A percentile compares a stretch with the other conserved stretches of the same genome.
Conservation (phyloP, 805 yeast genomes). For the Grigorovia humatica region DNA sequence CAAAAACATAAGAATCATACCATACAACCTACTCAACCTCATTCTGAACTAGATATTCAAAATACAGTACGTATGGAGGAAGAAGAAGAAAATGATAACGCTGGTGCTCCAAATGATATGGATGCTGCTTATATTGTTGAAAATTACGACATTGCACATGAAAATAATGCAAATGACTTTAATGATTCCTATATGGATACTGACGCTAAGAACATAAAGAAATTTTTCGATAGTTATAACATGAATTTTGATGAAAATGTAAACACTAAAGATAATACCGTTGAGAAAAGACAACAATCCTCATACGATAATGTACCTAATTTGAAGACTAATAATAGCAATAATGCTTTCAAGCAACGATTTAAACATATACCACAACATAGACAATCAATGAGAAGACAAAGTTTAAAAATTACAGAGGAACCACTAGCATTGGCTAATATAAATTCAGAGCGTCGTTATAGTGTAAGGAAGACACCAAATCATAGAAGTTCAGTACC, state of each 20-base stretch:
- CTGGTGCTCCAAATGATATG: slow-evolving; percentile 1
- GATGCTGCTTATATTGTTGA: not conserved
- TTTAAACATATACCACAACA: not conserved
- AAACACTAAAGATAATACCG: not conserved
- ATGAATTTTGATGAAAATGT: not conserved
- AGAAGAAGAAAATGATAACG: slow-evolving; percentile 19
- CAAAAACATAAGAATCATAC: not conserved
- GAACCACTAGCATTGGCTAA: not conserved
- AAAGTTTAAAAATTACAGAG: not conserved
- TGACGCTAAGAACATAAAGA: not conserved
- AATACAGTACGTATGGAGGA: slow-evolving; percentile 17
- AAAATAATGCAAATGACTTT: too few species aligned
- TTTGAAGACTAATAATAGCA: not conserved
- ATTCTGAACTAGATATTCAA: slow-evolving; percentile 8
- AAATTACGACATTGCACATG: not conserved
- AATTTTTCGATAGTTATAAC: not conserved
- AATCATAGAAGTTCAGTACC: slow-evolving; percentile 21
- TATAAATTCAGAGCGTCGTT: slow-evolving; percentile 4
- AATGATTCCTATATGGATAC: not conserved
- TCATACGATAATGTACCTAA: not conserved
- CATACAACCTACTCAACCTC: slow-evolving; percentile 1
- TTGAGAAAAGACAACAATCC: not conserved
- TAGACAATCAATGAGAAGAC: not conserved
- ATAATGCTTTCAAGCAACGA: not conserved
- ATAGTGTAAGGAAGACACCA: slow-evolving; percentile 16